phyloP scores from a whole-genome alignment of 2,329 filamentous ascomycete genomes.

The Xylaria sp. region DNA sequence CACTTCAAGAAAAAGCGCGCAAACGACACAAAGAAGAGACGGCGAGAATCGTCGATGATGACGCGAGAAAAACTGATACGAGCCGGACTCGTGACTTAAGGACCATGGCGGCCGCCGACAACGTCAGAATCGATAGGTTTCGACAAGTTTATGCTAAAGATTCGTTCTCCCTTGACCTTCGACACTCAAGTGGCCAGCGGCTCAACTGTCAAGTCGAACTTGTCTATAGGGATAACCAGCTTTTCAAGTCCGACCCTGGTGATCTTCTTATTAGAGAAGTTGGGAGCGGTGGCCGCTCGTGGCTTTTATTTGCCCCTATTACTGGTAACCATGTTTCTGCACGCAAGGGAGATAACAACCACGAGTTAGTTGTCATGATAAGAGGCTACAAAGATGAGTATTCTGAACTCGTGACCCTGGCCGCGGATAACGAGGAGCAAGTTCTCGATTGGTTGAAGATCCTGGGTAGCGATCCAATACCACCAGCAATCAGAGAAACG shows the following conservation, averaged over 20 bases:
- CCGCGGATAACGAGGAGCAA: conserved; percentile 76
- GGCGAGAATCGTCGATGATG: conserved; percentile 80
- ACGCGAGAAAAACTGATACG: conserved; percentile 82
- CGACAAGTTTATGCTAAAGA: conserved; percentile 90
- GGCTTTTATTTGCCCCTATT: conserved; percentile 93
- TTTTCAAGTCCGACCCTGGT: conserved; percentile 69
- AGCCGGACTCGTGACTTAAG: conserved; percentile 79
- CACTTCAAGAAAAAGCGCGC: conserved; percentile 76
- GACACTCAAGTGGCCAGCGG: conserved; percentile 88
- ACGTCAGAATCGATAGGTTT: conserved; percentile 73
- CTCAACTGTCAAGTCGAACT: conserved; percentile 89
- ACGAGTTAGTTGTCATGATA: conserved; percentile 86
- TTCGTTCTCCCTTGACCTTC: conserved; percentile 82
- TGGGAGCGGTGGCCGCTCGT: conserved; percentile 73
- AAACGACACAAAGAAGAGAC: conserved; percentile 75
- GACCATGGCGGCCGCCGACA: conserved; percentile 73
- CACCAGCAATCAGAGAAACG: conserved; percentile 49
- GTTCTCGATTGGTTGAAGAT: conserved; percentile 87
- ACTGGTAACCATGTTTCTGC: conserved; percentile 76
- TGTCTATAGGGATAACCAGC: conserved; percentile 79
- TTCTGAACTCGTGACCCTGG: conserved; percentile 83
- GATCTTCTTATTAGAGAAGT: conserved; percentile 93
- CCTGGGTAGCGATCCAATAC: conserved; percentile 61
- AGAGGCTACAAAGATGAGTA: conserved; percentile 76
- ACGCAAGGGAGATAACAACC: conserved; percentile 71